Conservation (phyloP, 1,284 basidiomycete species). For the Ceratobasidium papillatum region DNA sequence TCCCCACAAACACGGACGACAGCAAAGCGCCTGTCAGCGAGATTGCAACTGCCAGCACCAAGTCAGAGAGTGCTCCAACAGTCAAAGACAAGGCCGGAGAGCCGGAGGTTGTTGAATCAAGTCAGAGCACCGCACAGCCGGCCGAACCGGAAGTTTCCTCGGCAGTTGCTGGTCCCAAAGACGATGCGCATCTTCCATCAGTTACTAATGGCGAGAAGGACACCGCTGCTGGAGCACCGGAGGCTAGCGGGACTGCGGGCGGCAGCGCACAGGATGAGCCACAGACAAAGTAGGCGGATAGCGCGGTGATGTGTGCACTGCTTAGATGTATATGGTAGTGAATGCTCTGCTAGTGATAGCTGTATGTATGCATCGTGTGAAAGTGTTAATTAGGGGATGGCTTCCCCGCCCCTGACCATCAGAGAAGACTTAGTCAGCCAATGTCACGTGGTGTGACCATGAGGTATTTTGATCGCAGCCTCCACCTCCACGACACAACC, state of each 20-base stretch:
- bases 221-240: background rate
- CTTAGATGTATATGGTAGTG: background rate
- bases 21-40: background rate
- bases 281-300: background rate
- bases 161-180: conserved; percentile 27
- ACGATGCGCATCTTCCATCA: conserved; percentile 21
- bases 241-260: conserved; percentile 4
- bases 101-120: conserved; percentile 4
- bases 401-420: conserved; percentile 18
- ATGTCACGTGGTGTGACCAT: conserved; percentile 12
- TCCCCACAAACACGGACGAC: background rate
- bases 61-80: background rate
- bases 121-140: background rate
- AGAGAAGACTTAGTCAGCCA: background rate
- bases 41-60: background rate
- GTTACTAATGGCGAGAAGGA: conserved; percentile 22
- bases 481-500: conserved; percentile 35
- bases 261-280: background rate
- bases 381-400: background rate
- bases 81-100: background rate
- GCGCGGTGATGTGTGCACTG: background rate
- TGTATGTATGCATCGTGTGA: conserved; percentile 2
- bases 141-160: conserved; percentile 2
- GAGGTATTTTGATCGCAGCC: conserved; percentile 34
- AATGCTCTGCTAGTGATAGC: background rate